Evolutionary conservation across 2,329 filamentous ascomycete species (phyloP).

Genomic region (Teratosphaeria viscida): DNA sequence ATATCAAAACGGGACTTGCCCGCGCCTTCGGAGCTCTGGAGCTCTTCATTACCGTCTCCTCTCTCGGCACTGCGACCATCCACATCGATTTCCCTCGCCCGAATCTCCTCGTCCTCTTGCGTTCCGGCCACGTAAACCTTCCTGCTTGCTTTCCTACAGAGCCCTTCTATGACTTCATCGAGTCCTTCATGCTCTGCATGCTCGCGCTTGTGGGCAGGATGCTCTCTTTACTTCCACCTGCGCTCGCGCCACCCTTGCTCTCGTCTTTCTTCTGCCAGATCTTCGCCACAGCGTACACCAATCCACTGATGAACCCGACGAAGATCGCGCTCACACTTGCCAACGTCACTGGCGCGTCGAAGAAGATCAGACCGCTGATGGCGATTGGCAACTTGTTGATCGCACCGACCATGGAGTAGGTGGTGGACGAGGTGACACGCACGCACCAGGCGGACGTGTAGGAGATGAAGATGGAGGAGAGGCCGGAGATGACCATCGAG

Average conservation of each 20-base stretch:
- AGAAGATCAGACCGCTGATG: constrained; percentile 85
- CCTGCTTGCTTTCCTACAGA: neutral
- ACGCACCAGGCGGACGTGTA: constrained; percentile 99
- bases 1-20: neutral
- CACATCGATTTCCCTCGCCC: neutral
- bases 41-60: neutral
- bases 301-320: constrained; percentile 81
- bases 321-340: constrained; percentile 85
- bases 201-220: constrained; percentile 65
- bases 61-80: neutral
- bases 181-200: constrained; percentile 80
- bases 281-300: constrained; percentile 83
- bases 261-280: constrained; percentile 61
- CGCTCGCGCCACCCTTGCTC: constrained; percentile 34
- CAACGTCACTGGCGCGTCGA: constrained; percentile 84
- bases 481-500: constrained; percentile 88
- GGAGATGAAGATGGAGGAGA: constrained; percentile 95
- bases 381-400: constrained; percentile 97
- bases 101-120: neutral
- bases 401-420: constrained; percentile 96
- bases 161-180: constrained; percentile 52
- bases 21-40: neutral
- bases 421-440: constrained; percentile 91
- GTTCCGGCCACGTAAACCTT: neutral
- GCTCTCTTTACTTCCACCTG: constrained; percentile 47